Evolutionary conservation across 352 stramenopile genomes (phyloP).

Genomic region (Phytopythium sindhum): DNA sequence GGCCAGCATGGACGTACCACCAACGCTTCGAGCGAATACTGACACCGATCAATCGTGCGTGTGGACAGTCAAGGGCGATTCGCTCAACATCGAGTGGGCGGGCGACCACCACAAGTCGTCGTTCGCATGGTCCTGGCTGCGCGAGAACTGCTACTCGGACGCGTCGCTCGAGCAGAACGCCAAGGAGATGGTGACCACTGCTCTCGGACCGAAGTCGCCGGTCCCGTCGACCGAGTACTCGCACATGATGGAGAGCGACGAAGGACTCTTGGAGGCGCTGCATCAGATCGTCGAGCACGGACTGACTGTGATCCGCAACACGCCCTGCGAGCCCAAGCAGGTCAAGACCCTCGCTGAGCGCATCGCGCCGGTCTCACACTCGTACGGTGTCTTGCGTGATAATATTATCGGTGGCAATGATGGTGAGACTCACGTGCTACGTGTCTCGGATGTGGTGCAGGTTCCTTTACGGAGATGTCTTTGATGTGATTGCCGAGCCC

Average conservation of each 20-base stretch:
- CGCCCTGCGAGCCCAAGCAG: constrained; percentile 41
- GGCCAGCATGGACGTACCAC: not conserved
- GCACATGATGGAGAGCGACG: constrained; percentile 65
- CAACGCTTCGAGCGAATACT: not conserved
- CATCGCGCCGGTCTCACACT: constrained; percentile 78
- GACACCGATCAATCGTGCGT: not conserved
- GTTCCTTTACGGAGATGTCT: constrained; percentile 84
- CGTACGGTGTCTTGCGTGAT: constrained; percentile 28
- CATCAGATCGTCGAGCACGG: constrained; percentile 68
- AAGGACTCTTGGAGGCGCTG: constrained; percentile 64
- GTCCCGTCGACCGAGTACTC: constrained; percentile 60
- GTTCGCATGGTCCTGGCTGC: constrained; percentile 66
- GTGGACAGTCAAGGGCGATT: constrained; percentile 57
- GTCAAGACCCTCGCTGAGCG: constrained; percentile 78
- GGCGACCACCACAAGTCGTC: constrained; percentile 63
- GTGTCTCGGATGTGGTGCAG: constrained; percentile 17
- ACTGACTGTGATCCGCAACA: constrained; percentile 72
- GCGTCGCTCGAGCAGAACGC: constrained; percentile 45
- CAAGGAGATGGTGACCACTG: constrained; percentile 39
- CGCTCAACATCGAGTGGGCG: constrained; percentile 63
- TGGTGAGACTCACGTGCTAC: not conserved
- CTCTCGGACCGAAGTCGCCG: constrained; percentile 39
- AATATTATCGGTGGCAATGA: not conserved
- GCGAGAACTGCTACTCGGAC: constrained; percentile 76
- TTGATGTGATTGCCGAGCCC: constrained; percentile 79